These are phyloP conservation scores for Sarocladiaceae sp. DNA, from an alignment of 2,329 filamentous ascomycete species.

Conservation along the genomic window DNA sequence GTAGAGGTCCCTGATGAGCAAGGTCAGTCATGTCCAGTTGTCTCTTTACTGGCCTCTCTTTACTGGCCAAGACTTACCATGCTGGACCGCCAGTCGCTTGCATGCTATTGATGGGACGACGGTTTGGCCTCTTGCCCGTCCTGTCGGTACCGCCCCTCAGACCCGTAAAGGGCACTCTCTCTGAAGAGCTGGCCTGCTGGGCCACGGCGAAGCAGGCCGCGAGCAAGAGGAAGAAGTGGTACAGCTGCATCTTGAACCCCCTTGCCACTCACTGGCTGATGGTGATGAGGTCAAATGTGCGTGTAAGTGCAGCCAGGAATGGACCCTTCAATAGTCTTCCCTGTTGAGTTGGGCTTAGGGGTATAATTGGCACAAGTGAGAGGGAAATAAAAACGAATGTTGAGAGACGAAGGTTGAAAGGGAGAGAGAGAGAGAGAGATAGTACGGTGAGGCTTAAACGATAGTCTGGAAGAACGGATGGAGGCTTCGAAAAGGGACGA, in stretches of 20 bases:
- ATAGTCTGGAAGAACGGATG: no score
- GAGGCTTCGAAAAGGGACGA: no score
- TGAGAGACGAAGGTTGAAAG: background rate
- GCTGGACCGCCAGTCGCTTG: background rate
- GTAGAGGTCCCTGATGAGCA: slow-evolving; percentile 5
- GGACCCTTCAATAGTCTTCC: no score
- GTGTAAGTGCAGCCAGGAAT: no score
- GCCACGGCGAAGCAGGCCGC: background rate
- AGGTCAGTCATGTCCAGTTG: background rate
- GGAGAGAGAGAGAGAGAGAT: background rate
- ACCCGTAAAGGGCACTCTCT: background rate
- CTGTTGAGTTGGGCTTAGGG: background rate
- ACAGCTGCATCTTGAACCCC: slow-evolving; percentile 3
- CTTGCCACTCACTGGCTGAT: background rate
- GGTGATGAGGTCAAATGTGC: no score
- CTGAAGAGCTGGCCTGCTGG: background rate
- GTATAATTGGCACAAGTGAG: background rate
- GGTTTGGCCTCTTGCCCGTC: slow-evolving; percentile 1
- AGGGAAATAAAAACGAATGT: background rate
- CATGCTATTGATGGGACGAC: slow-evolving; percentile 1
- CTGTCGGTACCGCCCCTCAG: background rate
- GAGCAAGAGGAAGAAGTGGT: slow-evolving; percentile 1
- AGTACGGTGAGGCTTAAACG: no score
- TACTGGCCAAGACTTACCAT: background rate
- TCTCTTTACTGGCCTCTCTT: background rate